Evolutionary conservation across 2,329 filamentous ascomycete genomes (phyloP).

Genomic region (Chrysoporthe cubensis): DNA sequence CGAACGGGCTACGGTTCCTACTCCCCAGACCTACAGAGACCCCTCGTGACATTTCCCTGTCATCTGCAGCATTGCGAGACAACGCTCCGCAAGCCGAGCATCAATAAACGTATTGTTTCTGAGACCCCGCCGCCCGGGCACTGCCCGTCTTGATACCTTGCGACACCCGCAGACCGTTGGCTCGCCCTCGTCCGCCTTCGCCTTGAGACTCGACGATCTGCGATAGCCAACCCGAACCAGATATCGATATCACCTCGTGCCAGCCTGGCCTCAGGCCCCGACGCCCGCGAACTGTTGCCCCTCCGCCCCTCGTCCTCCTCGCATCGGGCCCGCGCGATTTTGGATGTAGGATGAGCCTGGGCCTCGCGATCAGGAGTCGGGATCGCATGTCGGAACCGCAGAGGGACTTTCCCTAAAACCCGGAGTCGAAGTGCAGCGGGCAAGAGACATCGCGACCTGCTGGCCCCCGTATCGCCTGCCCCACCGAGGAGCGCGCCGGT

Average conservation of each 20-base stretch:
- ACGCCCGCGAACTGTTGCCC: not conserved
- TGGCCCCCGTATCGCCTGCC: constrained; percentile 7
- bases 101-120: not conserved
- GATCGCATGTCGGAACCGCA: constrained; percentile 29
- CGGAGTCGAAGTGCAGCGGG: constrained; percentile 7
- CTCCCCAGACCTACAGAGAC: not conserved
- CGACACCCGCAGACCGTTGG: constrained; percentile 7
- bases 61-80: constrained; percentile 3
- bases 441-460: constrained; percentile 14
- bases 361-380: constrained; percentile 19
- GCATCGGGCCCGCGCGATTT: constrained; percentile 14
- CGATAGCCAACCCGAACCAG: not conserved
- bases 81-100: not conserved
- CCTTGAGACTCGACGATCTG: not conserved
- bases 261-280: not conserved
- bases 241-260: constrained; percentile 1
- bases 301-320: constrained; percentile 8
- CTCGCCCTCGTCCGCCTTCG: not conserved
- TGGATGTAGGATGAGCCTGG: constrained; percentile 29
- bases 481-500: not conserved
- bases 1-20: constrained; percentile 1
- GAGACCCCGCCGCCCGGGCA: constrained; percentile 12
- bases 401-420: constrained; percentile 20
- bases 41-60: not conserved
- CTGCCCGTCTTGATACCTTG: not conserved